Evolutionary conservation across 1,139 yeast species (phyloP).

Genomic region (Pichia sp.): DNA sequence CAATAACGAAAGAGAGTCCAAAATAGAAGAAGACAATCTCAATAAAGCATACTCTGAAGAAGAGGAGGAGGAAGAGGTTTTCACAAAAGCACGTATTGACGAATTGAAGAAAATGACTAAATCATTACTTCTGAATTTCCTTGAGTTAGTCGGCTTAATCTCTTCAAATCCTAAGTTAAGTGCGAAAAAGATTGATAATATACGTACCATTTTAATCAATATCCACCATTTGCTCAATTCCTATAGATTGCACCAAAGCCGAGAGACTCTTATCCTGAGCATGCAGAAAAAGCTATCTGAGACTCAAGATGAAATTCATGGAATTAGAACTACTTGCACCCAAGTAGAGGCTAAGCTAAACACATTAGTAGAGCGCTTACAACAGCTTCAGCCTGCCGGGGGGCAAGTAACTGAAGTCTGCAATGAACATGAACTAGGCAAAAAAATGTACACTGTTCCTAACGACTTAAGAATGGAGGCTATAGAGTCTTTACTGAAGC

Average conservation of each 20-base stretch:
- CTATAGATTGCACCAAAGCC: constrained; percentile 56
- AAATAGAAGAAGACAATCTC: constrained; percentile 5
- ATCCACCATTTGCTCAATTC: constrained; percentile 54
- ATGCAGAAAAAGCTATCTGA: constrained; percentile 44
- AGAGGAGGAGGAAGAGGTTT: constrained; percentile 41
- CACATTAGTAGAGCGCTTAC: constrained; percentile 27
- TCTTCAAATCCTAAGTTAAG: constrained; percentile 48
- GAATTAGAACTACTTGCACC: constrained; percentile 38
- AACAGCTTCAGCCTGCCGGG: constrained; percentile 7
- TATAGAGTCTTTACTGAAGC: not conserved
- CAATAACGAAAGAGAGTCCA: not conserved
- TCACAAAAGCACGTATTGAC: constrained; percentile 42
- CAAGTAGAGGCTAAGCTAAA: constrained; percentile 38
- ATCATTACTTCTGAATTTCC: constrained; percentile 50
- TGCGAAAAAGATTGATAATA: constrained; percentile 45
- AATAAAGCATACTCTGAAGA: not conserved
- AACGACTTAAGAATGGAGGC: constrained; percentile 4
- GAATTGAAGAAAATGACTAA: constrained; percentile 53
- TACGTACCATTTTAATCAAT: constrained; percentile 48
- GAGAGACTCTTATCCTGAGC: constrained; percentile 52
- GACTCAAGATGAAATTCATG: constrained; percentile 40
- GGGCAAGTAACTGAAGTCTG: not conserved
- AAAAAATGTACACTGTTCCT: not conserved
- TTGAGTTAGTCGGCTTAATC: constrained; percentile 48
- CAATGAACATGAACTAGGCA: not conserved